These are phyloP conservation scores for Dictyostelium firmibasis DNA, from an alignment of 78 protist species.

Conservation along the genomic window DNA sequence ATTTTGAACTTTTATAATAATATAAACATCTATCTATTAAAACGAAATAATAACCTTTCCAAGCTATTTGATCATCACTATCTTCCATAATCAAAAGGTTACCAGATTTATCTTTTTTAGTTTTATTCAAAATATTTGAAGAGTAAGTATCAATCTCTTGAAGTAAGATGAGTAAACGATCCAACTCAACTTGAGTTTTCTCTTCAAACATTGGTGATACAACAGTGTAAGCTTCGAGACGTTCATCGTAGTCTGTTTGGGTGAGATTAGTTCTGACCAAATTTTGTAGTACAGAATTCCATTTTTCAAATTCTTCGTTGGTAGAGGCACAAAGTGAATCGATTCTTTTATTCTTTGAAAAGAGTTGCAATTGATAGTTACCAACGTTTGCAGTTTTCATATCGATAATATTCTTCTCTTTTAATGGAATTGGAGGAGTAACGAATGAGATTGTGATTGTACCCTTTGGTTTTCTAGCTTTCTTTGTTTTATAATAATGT, in stretches of 20 bases:
- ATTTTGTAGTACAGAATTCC: slow-evolving; percentile 42
- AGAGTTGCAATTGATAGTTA: slow-evolving; percentile 44
- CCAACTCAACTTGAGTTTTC: slow-evolving; percentile 58
- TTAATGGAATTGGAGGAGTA: slow-evolving; percentile 43
- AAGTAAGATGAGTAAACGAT: slow-evolving; percentile 28
- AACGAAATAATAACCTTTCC: slow-evolving; percentile 70
- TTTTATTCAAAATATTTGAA: slow-evolving; percentile 15
- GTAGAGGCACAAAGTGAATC: slow-evolving; percentile 46
- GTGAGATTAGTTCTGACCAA: slow-evolving; percentile 8
- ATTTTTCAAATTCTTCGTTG: slow-evolving; percentile 65
- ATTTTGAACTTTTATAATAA: slow-evolving; percentile 62
- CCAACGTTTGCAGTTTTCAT: slow-evolving; percentile 45
- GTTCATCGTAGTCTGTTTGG: slow-evolving; percentile 14
- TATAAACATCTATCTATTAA: slow-evolving; percentile 48
- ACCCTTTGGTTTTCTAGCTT: slow-evolving; percentile 70
- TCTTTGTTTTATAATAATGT: slow-evolving; percentile 33
- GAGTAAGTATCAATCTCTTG: slow-evolving; percentile 65
- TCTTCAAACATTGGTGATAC: slow-evolving; percentile 60
- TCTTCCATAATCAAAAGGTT: slow-evolving; percentile 72
- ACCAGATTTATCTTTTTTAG: slow-evolving; percentile 60
- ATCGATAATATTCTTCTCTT: slow-evolving; percentile 58
- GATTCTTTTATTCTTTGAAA: slow-evolving; percentile 40
- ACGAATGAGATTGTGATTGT: slow-evolving; percentile 63
- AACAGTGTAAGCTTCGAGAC: slow-evolving; percentile 4
- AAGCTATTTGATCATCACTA: slow-evolving; percentile 19